Conservation (phyloP, 2,329 filamentous ascomycete species). For the Ophiostoma himal-ulmi region DNA sequence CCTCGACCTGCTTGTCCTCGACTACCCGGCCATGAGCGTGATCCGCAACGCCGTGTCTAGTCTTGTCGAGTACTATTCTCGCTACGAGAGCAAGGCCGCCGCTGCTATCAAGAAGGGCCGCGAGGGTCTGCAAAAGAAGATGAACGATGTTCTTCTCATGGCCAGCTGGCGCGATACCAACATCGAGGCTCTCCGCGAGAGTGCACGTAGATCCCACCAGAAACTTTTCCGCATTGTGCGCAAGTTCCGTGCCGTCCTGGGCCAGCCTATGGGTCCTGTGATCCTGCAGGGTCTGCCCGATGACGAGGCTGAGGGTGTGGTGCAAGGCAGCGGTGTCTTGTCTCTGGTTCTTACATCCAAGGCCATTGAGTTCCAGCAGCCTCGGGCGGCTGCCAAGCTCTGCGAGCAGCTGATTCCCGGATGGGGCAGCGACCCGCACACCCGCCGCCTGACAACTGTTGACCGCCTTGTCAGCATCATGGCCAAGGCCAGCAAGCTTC, state of each 20-base stretch:
- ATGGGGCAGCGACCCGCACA: conserved; percentile 35
- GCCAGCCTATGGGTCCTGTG: conserved; percentile 65
- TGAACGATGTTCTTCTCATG: conserved; percentile 87
- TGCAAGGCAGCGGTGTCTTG: conserved; percentile 22
- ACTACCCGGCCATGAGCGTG: conserved; percentile 52
- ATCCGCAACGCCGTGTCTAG: conserved; percentile 65
- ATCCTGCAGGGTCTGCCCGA: conserved; percentile 56
- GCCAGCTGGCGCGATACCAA: conserved; percentile 99
- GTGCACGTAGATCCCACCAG: conserved; percentile 80
- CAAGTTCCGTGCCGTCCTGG: conserved; percentile 77
- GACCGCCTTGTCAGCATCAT: conserved; percentile 68
- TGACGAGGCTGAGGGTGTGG: conserved; percentile 30
- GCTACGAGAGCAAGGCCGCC: conserved; percentile 61
- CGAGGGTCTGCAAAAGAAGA: conserved; percentile 73
- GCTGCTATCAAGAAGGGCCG: conserved; percentile 64
- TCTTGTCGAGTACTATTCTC: conserved; percentile 68
- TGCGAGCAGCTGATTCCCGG: conserved; percentile 36
- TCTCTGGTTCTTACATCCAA: neutral
- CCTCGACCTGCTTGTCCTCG: conserved; percentile 53
- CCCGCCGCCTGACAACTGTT: conserved; percentile 66
- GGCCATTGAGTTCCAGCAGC: conserved; percentile 12
- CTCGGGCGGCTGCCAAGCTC: conserved; percentile 30
- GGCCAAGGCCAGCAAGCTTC: conserved; percentile 31
- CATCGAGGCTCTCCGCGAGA: conserved; percentile 80
- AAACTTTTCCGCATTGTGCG: conserved; percentile 87